Base-by-base conservation (phyloP, 306 rosid species). In the Vigna mungo region DNA sequence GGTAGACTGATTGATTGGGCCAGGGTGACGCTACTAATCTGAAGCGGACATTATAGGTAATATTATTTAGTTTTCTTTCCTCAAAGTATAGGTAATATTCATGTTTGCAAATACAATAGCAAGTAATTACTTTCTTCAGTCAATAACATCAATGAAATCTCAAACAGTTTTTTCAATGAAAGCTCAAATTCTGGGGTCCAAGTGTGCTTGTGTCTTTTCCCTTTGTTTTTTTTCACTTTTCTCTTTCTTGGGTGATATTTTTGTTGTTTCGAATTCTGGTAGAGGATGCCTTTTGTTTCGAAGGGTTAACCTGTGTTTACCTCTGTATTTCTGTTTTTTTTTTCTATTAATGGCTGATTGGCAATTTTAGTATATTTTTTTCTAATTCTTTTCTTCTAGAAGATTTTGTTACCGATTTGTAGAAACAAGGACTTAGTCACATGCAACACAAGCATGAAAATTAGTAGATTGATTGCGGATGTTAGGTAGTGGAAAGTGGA, bases 401-500 rank as follows among this genome's bases (percentile, higher is more conserved):
- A 32, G 39, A 54, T 16, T 16, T 63, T 36, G 11, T 34, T 49
- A 60, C 39, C 62, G 65, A 44, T 53, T 27, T 51, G 3, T 43
- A 14, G 41, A 41, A 25, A 48, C 53, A 46, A 46, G 65, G 46
- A 68, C 54, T 55, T 8, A 1, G 39, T 55, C 48, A 46, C 55
- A 67, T 58, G 77, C 21, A 71, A 58, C 43, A 3, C n/a, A 53
- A 44, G 55, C 58, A 34, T 56, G 80, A 36, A 52, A 55, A 46
- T 56, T 20, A 71, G 71, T 51, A n/a, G 72, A 74, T 46, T 54
- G 46, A 23, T 20, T 59, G 12, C 32, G 17, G 47, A 80, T 55
- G 36, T 53, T 78, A 30, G 59, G 73, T 73, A 49, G 56, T 55
- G 61, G 69, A 56, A 53, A 74, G 36, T 80, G 62, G 75, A 59